Base-by-base conservation (phyloP, 805 yeast genomes). In the Maudiozyma pseudohumilis region DNA sequence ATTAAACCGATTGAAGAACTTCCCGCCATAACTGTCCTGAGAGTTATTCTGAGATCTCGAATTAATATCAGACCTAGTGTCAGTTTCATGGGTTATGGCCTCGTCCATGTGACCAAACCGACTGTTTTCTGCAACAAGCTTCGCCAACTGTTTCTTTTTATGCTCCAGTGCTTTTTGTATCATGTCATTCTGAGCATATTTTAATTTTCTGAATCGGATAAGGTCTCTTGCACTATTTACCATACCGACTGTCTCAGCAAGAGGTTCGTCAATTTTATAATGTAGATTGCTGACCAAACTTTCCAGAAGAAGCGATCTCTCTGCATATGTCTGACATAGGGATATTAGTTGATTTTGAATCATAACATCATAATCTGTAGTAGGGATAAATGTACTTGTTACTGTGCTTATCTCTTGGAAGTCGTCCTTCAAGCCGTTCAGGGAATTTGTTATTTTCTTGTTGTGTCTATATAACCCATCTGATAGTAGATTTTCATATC, bases 231-330 rank as follows among this genome's bases (percentile, higher is more conserved):
- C 56, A 2, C 61, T 52, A 2, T 52, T 53, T 2, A 61, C 56
- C 52, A 54, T 47, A 21, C 46, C 52, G 10, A 52, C 59, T 9
- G 50, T 45, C 26, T 59, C 63, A 41, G 53, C 50, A 15, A 59
- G 44, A 6, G 59, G 57, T 35, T 59, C 63, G 37, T 52, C 46
- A 21, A 59, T 46, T 35, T 56, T 56, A 42, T 56, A 58, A 36
- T 58, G 56, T 15, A 58, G 39, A 17, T 43, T 40, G 12, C 57
- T 56, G 5, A 54, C 61, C 2, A 56, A 32, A 8, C 44, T 43
- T 36, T 56, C 60, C 30, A 55, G 34, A 22, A 50, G 39, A 8
- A 40, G 29, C 1, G 57, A 38, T 9, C 49, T 40, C 25, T 53
- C 58, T 25, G 51, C 56, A 42, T 45, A 56, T 0, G 48, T 42